phyloP scores from a whole-genome alignment of 1,139 yeast genomes.

The Lodderomyces orthopsilosis region DNA sequence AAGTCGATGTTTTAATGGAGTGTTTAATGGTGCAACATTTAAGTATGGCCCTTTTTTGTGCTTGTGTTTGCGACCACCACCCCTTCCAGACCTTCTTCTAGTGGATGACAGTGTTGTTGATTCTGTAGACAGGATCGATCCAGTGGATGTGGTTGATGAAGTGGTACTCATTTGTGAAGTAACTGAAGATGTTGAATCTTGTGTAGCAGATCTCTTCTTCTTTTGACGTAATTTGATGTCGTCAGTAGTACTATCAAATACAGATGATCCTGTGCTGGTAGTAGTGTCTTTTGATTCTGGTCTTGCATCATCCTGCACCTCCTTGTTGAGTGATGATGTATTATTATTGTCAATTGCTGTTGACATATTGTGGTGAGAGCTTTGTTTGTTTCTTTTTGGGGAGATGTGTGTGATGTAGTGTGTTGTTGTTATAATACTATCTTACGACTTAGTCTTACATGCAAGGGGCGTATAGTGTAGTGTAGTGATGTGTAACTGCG shows the following conservation, averaged over 20 bases:
- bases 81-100: background rate
- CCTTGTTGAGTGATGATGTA: background rate
- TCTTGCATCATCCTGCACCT: background rate
- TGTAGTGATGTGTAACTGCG: no score
- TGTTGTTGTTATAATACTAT: no score
- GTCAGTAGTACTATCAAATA: background rate
- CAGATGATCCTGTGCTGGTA: background rate
- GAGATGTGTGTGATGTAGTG: background rate
- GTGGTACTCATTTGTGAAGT: background rate
- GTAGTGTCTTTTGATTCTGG: background rate
- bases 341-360: background rate
- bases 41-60: constrained; percentile 16
- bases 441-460: no score
- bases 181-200: background rate
- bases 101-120: background rate
- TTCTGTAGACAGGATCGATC: background rate
- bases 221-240: background rate
- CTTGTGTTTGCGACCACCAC: constrained; percentile 3
- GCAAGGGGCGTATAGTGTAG: no score
- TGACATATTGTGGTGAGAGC: background rate
- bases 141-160: constrained; percentile 1
- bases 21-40: constrained; percentile 50
- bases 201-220: constrained; percentile 2
- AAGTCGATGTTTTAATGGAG: constrained; percentile 57
- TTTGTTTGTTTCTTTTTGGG: background rate